Conservation (phyloP, 164 flowering plant genomes). For the Chloranthus sessilifolius region DNA sequence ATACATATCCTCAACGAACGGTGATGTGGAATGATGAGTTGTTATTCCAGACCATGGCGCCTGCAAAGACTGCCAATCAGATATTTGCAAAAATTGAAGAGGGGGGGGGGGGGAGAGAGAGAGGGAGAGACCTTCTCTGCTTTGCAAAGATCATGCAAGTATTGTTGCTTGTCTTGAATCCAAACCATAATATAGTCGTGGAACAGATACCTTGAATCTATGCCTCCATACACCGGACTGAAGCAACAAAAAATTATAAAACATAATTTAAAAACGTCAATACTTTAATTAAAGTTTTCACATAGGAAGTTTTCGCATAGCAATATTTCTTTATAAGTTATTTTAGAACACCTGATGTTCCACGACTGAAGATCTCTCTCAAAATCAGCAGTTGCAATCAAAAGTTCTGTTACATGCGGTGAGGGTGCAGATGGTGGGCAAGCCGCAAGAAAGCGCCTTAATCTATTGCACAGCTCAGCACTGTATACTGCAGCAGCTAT, state of each 20-base stretch:
- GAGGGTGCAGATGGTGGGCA: conserved; percentile 83
- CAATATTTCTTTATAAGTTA: neutral
- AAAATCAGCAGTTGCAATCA: conserved; percentile 74
- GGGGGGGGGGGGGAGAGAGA: no score
- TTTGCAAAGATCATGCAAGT: conserved; percentile 77
- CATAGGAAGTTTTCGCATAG: neutral
- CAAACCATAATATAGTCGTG: conserved; percentile 77
- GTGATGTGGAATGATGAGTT: conserved; percentile 77
- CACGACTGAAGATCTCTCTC: conserved; percentile 69
- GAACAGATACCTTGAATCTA: conserved; percentile 65
- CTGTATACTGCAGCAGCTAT: conserved; percentile 83
- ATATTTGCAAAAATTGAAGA: neutral
- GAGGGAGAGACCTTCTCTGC: conserved; percentile 65
- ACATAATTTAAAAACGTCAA: neutral
- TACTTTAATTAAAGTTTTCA: neutral
- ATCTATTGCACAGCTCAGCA: conserved; percentile 67
- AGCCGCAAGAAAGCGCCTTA: conserved; percentile 59
- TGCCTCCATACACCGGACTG: conserved; percentile 71
- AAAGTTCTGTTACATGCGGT: conserved; percentile 74
- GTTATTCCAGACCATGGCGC: conserved; percentile 68
- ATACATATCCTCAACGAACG: conserved; percentile 88
- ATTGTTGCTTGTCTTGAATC: conserved; percentile 78
- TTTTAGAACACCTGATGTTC: conserved; percentile 65
- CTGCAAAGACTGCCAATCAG: conserved; percentile 28
- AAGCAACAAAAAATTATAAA: conserved; percentile 1